Evolutionary conservation across 129 eudicot species (phyloP).

Genomic region (Artemisia tridentata): DNA sequence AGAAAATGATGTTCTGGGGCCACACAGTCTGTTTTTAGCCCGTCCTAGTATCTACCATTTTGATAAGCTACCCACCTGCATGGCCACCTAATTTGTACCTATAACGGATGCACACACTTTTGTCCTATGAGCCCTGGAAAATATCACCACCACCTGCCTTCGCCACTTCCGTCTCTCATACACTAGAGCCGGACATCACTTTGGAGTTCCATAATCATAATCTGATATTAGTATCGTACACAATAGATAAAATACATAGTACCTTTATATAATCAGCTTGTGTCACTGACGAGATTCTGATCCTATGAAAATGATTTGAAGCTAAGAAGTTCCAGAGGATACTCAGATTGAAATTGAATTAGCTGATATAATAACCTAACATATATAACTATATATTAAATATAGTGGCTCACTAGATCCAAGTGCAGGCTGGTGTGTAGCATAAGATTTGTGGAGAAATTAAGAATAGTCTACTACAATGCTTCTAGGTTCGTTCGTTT

Average conservation of each 20-base stretch:
- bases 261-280: neutral
- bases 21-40: too few species aligned
- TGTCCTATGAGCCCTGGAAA: too few species aligned
- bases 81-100: neutral
- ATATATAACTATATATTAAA: neutral
- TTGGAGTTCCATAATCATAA: neutral
- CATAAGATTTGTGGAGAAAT: neutral
- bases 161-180: neutral
- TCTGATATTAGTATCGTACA: neutral
- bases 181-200: neutral
- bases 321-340: neutral
- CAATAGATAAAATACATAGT: neutral
- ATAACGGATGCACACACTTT: conserved; percentile 4
- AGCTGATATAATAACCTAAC: neutral
- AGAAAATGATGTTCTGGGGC: too few species aligned
- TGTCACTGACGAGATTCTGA: neutral
- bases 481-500: neutral
- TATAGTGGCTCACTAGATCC: neutral
- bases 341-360: neutral
- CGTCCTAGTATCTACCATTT: too few species aligned
- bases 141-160: neutral
- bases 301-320: neutral
- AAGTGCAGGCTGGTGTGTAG: conserved; percentile 6
- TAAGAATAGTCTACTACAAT: neutral
- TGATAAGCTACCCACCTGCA: too few species aligned